Conservation (phyloP, 2,329 filamentous ascomycete genomes). For the Colletotrichum neosansevieriae region DNA sequence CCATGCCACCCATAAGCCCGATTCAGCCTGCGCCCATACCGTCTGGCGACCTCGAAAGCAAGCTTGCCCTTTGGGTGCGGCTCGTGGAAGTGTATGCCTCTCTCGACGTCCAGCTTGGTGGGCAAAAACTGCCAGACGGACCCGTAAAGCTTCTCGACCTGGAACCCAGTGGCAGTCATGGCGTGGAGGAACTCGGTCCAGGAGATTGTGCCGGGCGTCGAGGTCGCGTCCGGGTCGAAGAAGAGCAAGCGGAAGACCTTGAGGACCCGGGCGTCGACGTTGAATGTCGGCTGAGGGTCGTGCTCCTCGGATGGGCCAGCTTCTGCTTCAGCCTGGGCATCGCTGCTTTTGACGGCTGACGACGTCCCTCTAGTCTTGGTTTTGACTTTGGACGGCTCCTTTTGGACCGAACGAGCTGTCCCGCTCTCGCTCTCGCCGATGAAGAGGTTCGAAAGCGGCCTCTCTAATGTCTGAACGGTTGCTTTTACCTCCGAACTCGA, state of each 20-base stretch:
- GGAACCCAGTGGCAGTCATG: slow-evolving; percentile 63
- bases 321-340: no score
- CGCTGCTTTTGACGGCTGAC: no score
- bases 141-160: slow-evolving; percentile 67
- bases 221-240: slow-evolving; percentile 50
- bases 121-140: slow-evolving; percentile 72
- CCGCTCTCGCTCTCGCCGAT: no score
- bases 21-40: slow-evolving; percentile 61
- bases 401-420: no score
- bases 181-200: slow-evolving; percentile 68
- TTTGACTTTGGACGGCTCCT: no score
- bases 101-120: slow-evolving; percentile 52
- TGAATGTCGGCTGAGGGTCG: slow-evolving; percentile 35
- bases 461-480: background rate
- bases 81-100: slow-evolving; percentile 71
- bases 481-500: slow-evolving; percentile 9
- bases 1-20: slow-evolving; percentile 64
- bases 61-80: slow-evolving; percentile 68
- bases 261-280: slow-evolving; percentile 48
- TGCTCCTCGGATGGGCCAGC: slow-evolving; percentile 1
- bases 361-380: no score
- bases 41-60: slow-evolving; percentile 57
- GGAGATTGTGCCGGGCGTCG: slow-evolving; percentile 59
- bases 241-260: slow-evolving; percentile 57
- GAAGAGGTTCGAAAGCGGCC: slow-evolving; percentile 45